Evolutionary conservation across 768 basidiomycete genomes (phyloP), one percentile per base, ranked within the genome.

Genomic region (Termitomyces sp.): DNA sequence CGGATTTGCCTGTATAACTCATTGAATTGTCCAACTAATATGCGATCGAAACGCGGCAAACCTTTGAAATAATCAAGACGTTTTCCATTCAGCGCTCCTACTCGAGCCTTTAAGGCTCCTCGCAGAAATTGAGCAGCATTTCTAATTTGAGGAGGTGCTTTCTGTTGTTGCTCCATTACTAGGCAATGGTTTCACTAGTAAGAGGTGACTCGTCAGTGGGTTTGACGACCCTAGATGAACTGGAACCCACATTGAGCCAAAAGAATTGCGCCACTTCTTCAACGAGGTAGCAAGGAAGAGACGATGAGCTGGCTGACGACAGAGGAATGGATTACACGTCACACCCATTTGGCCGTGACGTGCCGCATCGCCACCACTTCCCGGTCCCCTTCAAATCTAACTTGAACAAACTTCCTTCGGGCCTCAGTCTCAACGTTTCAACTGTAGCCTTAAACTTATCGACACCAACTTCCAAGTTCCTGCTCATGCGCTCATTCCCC

Each of bases 41-140:
- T 20, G 46, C 27, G 11, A 48, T 39, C 10, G 31, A 13, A 44
- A 45, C 45, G 41, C 41, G 33, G 65, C 79, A 61, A 49, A 94
- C 96, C 97, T 77, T 94, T 99, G 80, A 98, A 99, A 74, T 98
- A 99, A 71, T 98, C 96, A 49, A 95, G 74, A 33, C 96, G 86
- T 71, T 96, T 97, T 22, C 96, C 96, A 63, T 92, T 92, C 64
- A 98, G 73, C 9, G 94, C 89, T 20, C 97, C 97, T 10, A 89
- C 86, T 59, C 92, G 81, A 51, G 87, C 81, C 76, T 97, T 98
- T 63, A 98, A 84, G 2, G 92, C 86, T 60, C 89, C 86, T 42
- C 97, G 85, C 47, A 99, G 76, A 66, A 91, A 99, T 60, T 90
- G 82, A 51, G 91, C 91, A 46, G 94, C 86, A 64, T 85, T 88